A percentile compares a stretch with the other conserved stretches of the same genome.
These are phyloP conservation scores for Mortierella sp. DNA, from an alignment of 371 early-diverging fungal genomes.

Conservation along the genomic window DNA sequence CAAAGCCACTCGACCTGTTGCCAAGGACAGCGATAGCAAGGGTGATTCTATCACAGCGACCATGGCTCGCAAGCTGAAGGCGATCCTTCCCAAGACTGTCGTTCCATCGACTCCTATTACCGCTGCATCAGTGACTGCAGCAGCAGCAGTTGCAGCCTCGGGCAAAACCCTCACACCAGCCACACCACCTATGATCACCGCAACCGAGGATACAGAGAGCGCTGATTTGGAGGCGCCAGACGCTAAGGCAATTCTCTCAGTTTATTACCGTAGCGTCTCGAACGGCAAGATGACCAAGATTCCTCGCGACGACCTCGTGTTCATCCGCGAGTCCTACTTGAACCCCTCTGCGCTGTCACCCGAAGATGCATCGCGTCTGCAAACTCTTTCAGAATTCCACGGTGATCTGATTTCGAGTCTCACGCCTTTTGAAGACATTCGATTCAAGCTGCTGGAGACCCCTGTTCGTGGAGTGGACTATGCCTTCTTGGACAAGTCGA, in stretches of 20 bases:
- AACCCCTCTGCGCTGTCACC: neutral
- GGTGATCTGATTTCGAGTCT: slow-evolving; percentile 16
- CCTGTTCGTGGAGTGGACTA: slow-evolving; percentile 14
- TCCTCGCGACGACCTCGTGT: slow-evolving; percentile 18
- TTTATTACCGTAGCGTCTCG: slow-evolving; percentile 19
- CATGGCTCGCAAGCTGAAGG: slow-evolving; percentile 24
- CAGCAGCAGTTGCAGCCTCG: neutral
- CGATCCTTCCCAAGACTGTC: neutral
- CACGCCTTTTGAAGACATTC: slow-evolving; percentile 38
- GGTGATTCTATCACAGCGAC: slow-evolving; percentile 9
- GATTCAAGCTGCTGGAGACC: slow-evolving; percentile 36
- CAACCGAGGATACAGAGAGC: neutral
- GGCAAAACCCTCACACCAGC: neutral
- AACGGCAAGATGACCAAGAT: slow-evolving; percentile 29
- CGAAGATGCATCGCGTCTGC: slow-evolving; percentile 8
- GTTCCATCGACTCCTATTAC: neutral
- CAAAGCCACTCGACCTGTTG: neutral
- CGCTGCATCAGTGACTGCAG: neutral
- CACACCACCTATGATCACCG: neutral
- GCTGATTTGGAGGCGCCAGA: neutral
- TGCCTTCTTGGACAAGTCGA: neutral
- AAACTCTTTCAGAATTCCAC: slow-evolving; percentile 19
- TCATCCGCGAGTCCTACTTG: slow-evolving; percentile 27
- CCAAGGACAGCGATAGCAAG: neutral
- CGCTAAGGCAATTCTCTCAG: neutral